Percentiles rank a stretch among this genome's conserved stretches.
These are phyloP conservation scores for Trichoderma lentiforme DNA, from an alignment of 2,329 filamentous ascomycete genomes.

Conservation along the genomic window DNA sequence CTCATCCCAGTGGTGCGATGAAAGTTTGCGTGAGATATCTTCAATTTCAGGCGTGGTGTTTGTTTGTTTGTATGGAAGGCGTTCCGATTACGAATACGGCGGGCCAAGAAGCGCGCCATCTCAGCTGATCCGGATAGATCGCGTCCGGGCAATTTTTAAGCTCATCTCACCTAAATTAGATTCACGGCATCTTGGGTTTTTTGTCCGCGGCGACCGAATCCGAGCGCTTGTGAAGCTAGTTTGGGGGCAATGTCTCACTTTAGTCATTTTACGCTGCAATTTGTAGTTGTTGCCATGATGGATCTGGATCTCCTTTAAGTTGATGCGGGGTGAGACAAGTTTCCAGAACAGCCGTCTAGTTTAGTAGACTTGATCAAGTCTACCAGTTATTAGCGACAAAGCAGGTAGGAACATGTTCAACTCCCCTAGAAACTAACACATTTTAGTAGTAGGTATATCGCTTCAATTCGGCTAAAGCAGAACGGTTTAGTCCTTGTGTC, in stretches of 20 bases:
- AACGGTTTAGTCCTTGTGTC: neutral
- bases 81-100: constrained; percentile 12
- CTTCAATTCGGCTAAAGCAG: neutral
- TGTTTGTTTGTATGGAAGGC: neutral
- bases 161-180: neutral
- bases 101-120: neutral
- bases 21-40: neutral
- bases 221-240: neutral
- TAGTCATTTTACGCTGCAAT: neutral
- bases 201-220: neutral
- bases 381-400: neutral
- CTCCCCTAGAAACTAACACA: neutral
- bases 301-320: neutral
- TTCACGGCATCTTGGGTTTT: neutral
- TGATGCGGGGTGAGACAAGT: neutral
- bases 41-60: neutral
- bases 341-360: neutral
- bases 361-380: neutral
- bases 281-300: neutral
- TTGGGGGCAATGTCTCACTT: neutral
- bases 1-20: too few relatives aligned
- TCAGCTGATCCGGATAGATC: constrained; percentile 15
- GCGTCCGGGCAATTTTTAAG: neutral
- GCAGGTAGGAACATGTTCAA: neutral
- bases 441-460: neutral